Evolutionary conservation across 208 protist genomes (phyloP).

Genomic region (Blastocrithidia nonstop): DNA sequence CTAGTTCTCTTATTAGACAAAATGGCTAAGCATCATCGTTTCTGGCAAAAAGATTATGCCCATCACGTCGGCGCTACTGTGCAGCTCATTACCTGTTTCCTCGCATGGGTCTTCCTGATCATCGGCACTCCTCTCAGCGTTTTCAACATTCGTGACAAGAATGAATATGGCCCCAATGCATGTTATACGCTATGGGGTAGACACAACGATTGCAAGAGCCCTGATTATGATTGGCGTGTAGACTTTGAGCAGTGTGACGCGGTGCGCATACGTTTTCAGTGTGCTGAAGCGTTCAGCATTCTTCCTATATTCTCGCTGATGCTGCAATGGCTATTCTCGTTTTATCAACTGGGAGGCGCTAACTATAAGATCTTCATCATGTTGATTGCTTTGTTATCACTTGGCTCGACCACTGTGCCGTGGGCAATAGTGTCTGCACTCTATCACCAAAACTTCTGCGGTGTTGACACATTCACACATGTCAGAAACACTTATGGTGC

Average conservation of each 20-base stretch:
- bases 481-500: conserved; percentile 14
- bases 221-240: conserved; percentile 25
- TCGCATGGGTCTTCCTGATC: conserved; percentile 18
- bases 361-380: conserved; percentile 19
- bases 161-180: neutral
- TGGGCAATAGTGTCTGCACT: conserved; percentile 30
- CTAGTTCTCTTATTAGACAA: no score
- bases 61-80: conserved; percentile 32
- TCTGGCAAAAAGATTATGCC: conserved; percentile 35
- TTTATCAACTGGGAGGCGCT: conserved; percentile 14
- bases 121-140: conserved; percentile 25
- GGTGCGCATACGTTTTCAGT: conserved; percentile 20
- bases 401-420: conserved; percentile 22
- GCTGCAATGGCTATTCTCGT: conserved; percentile 10
- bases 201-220: conserved; percentile 18
- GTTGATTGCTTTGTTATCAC: conserved; percentile 17
- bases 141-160: conserved; percentile 11
- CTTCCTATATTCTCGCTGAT: conserved; percentile 27
- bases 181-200: conserved; percentile 52
- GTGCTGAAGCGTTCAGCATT: conserved; percentile 36
- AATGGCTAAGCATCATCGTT: conserved; percentile 26
- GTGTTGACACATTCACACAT: conserved; percentile 12
- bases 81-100: conserved; percentile 21
- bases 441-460: conserved; percentile 45
- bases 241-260: conserved; percentile 21